Evolutionary conservation across 371 early-diverging fungal genomes (phyloP).

Genomic region (Apophysomyces sp.): DNA sequence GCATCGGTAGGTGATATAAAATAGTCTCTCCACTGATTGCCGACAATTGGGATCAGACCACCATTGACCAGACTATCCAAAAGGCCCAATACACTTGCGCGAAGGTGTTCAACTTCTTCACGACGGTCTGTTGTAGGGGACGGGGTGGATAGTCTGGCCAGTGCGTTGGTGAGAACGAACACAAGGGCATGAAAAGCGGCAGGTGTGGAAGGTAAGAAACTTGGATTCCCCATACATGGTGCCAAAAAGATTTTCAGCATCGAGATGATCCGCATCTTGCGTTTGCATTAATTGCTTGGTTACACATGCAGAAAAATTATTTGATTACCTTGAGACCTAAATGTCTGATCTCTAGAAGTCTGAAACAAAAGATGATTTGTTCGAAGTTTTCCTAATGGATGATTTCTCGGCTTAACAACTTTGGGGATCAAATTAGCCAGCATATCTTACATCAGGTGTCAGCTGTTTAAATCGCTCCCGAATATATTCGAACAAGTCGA

Average conservation of each 20-base stretch:
- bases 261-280: constrained; percentile 32
- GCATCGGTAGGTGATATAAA: not conserved
- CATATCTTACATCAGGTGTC: constrained; percentile 31
- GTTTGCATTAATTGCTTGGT: not conserved
- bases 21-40: constrained; percentile 21
- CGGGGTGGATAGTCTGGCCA: constrained; percentile 18
- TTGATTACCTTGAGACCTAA: constrained; percentile 32
- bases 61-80: constrained; percentile 34
- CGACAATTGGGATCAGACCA: constrained; percentile 23
- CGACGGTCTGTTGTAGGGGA: constrained; percentile 1
- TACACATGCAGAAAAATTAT: not conserved
- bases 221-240: constrained; percentile 21
- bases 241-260: constrained; percentile 26
- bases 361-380: constrained; percentile 40
- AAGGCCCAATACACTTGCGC: constrained; percentile 19
- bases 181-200: constrained; percentile 40
- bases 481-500: constrained; percentile 51
- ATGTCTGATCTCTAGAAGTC: constrained; percentile 27
- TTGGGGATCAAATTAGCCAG: not conserved
- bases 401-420: too few species aligned
- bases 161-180: constrained; percentile 40
- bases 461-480: constrained; percentile 29
- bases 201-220: constrained; percentile 38
- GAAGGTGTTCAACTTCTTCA: constrained; percentile 15
- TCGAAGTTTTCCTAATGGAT: constrained; percentile 44